These are phyloP conservation scores for Talaromyces sp. DNA, from an alignment of 2,329 filamentous ascomycete species.

Conservation along the genomic window DNA sequence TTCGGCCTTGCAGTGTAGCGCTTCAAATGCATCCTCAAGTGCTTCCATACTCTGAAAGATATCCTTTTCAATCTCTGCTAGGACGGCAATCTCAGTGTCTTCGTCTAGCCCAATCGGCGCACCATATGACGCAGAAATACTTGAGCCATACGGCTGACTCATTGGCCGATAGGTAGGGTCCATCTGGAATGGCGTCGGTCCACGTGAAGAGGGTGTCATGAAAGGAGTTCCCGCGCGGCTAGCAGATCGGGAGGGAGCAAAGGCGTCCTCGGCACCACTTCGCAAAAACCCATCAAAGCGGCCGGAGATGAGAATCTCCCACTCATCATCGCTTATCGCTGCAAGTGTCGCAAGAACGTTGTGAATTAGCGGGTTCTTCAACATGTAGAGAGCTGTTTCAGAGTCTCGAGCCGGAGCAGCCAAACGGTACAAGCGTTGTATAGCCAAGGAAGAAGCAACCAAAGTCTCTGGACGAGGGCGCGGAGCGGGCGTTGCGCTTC, in stretches of 20 bases:
- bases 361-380: constrained; percentile 78
- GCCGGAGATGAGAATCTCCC: constrained; percentile 91
- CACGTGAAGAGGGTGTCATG: constrained; percentile 32
- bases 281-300: constrained; percentile 95
- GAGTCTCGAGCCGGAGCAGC: constrained; percentile 72
- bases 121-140: constrained; percentile 56
- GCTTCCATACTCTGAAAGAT: constrained; percentile 94
- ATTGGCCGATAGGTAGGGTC: constrained; percentile 43
- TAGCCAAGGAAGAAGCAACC: constrained; percentile 68
- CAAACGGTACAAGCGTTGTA: constrained; percentile 82
- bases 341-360: constrained; percentile 82
- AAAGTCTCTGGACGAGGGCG: constrained; percentile 70
- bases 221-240: constrained; percentile 35
- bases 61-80: constrained; percentile 88
- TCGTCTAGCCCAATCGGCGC: constrained; percentile 86
- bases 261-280: constrained; percentile 72
- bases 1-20: constrained; percentile 81
- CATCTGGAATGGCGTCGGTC: constrained; percentile 29
- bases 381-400: constrained; percentile 78
- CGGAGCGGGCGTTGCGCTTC: constrained; percentile 58
- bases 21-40: constrained; percentile 90
- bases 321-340: constrained; percentile 87
- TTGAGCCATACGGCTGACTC: constrained; percentile 38
- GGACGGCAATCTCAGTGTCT: constrained; percentile 83
- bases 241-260: constrained; percentile 38